A percentile compares a stretch with the other conserved stretches of the same genome.
Conservation (phyloP, 164 flowering plant genomes). For the Macadamia integrifolia region DNA sequence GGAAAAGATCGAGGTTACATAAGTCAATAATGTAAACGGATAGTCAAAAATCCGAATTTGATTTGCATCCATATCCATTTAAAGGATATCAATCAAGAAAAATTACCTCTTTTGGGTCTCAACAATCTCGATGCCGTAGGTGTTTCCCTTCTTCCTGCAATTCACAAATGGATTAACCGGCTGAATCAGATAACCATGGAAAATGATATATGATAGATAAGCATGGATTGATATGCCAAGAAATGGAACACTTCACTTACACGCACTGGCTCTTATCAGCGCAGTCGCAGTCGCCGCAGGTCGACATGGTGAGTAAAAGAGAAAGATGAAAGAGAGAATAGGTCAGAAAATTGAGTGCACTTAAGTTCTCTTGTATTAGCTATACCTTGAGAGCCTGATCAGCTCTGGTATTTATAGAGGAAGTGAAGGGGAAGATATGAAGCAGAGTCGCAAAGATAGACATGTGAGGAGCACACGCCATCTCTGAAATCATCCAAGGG, state of each 20-base stretch:
- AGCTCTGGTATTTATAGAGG: conserved; percentile 25
- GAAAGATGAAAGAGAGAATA: background rate
- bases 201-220: no score
- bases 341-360: no score
- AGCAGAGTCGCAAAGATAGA: background rate
- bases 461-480: conserved; percentile 37
- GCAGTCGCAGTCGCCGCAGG: conserved; percentile 75
- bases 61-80: no score
- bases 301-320: conserved; percentile 42
- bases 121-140: conserved; percentile 29
- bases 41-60: no score
- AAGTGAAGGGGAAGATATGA: background rate
- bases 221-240: no score
- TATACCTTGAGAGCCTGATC: conserved; percentile 1
- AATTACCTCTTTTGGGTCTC: conserved; percentile 52
- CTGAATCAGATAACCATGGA: no score
- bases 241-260: conserved; percentile 23
- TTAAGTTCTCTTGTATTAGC: background rate
- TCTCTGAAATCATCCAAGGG: conserved; percentile 15
- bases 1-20: no score
- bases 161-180: background rate
- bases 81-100: no score
- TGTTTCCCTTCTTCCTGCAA: conserved; percentile 71
- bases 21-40: no score
- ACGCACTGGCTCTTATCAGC: conserved; percentile 67